Evolutionary conservation across 2,329 filamentous ascomycete genomes (phyloP).

Genomic region (Sphaerulina musiva): DNA sequence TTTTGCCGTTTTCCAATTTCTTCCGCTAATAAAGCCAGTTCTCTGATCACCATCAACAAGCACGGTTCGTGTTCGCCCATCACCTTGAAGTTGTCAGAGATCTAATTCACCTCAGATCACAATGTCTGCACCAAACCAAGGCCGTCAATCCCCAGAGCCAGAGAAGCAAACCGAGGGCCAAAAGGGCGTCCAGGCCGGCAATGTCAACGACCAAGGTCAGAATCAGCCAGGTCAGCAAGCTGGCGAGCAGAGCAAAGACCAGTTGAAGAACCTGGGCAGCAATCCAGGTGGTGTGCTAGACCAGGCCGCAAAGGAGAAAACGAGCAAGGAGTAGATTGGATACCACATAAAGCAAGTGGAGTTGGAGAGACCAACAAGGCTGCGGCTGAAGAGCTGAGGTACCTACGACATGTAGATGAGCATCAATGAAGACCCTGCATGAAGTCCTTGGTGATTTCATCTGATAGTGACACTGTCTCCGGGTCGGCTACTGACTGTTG

Average conservation of each 20-base stretch:
- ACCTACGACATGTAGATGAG: neutral
- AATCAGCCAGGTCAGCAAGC: conserved; percentile 34
- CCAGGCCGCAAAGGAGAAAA: conserved; percentile 55
- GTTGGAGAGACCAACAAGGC: neutral
- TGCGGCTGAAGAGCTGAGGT: neutral
- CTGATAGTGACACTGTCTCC: too few species aligned
- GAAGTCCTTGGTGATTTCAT: neutral
- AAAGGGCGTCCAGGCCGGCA: conserved; percentile 47
- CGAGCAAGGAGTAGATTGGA: conserved; percentile 29
- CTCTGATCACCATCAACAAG: neutral
- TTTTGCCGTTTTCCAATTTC: neutral
- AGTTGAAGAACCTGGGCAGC: conserved; percentile 50
- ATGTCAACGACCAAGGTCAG: conserved; percentile 43
- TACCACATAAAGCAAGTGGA: neutral
- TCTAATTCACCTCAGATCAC: conserved; percentile 25
- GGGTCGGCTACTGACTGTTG: neutral
- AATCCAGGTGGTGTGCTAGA: conserved; percentile 63
- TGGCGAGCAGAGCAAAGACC: conserved; percentile 49
- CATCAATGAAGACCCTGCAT: neutral
- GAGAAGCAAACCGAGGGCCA: conserved; percentile 59
- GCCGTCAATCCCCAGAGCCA: conserved; percentile 72
- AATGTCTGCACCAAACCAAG: conserved; percentile 59
- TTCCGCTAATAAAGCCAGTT: neutral
- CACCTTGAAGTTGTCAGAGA: neutral
- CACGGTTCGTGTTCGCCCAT: too few species aligned